Conservation (phyloP, 1,139 yeast species). For the Lodderomyces margitis region DNA sequence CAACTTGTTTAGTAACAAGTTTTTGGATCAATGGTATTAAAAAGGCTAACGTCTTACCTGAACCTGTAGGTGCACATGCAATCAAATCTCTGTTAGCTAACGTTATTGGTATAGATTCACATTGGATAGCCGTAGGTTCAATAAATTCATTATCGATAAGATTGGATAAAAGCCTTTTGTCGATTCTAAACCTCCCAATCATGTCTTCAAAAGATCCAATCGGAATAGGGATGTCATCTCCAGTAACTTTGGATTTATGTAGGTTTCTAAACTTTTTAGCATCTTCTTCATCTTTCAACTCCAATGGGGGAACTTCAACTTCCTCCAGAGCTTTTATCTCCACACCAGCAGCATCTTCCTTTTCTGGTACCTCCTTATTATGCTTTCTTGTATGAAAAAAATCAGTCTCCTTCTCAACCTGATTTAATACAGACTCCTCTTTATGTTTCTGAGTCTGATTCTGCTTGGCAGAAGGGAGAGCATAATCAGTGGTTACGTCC, state of each 20-base stretch:
- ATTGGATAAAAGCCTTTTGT: slow-evolving; percentile 61
- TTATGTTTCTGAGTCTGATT: slow-evolving; percentile 24
- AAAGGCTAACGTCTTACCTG: slow-evolving; percentile 90
- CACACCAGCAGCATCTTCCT: slow-evolving; percentile 9
- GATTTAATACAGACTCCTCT: slow-evolving; percentile 36
- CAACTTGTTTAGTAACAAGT: slow-evolving; percentile 17
- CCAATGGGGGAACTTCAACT: slow-evolving; percentile 37
- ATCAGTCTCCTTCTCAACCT: slow-evolving; percentile 63
- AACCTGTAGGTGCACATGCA: slow-evolving; percentile 94
- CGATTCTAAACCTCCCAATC: slow-evolving; percentile 62
- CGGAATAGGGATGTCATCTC: slow-evolving; percentile 80
- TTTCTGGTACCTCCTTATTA: slow-evolving; percentile 12
- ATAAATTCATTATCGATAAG: slow-evolving; percentile 67
- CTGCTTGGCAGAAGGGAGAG: slow-evolving; percentile 31
- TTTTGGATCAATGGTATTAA: slow-evolving; percentile 74
- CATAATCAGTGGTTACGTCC: slow-evolving; percentile 41
- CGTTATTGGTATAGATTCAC: slow-evolving; percentile 76
- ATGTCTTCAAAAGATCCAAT: slow-evolving; percentile 87
- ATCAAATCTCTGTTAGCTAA: slow-evolving; percentile 65
- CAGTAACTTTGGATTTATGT: slow-evolving; percentile 64
- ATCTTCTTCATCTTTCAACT: slow-evolving; percentile 53
- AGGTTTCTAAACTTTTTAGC: slow-evolving; percentile 56
- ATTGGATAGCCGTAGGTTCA: slow-evolving; percentile 90
- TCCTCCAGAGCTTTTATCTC: slow-evolving; percentile 21
- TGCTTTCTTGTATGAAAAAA: slow-evolving; percentile 62